phyloP scores from a whole-genome alignment of 352 stramenopile species.

The Elongisporangium anandrum region DNA sequence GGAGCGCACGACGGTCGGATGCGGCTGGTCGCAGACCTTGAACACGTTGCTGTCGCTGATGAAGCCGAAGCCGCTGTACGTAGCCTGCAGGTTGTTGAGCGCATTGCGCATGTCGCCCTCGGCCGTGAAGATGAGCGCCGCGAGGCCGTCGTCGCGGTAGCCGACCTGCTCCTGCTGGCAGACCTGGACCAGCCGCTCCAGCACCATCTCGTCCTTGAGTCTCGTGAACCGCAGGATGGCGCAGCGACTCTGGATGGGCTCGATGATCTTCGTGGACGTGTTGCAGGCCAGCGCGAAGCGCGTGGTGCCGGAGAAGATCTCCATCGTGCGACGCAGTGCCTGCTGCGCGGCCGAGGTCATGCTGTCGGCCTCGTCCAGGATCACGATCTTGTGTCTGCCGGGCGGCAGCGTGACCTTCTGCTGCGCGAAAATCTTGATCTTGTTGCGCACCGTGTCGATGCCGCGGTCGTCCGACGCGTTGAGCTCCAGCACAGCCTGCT shows the following conservation, averaged over 20 bases:
- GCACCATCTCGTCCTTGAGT: conserved; percentile 95
- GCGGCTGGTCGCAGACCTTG: conserved; percentile 95
- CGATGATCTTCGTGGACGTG: conserved; percentile 99
- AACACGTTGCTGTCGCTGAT: conserved; percentile 96
- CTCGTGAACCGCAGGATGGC: conserved; percentile 97
- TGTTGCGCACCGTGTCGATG: conserved; percentile 90
- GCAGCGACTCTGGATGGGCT: conserved; percentile 98
- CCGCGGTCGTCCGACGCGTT: conserved; percentile 97
- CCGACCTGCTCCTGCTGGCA: conserved; percentile 90
- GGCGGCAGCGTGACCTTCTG: conserved; percentile 95
- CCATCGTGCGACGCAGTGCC: conserved; percentile 97
- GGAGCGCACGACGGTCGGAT: conserved; percentile 83
- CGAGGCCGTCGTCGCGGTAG: conserved; percentile 90
- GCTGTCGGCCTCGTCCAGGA: conserved; percentile 98
- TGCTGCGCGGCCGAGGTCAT: conserved; percentile 98
- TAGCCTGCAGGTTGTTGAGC: conserved; percentile 99
- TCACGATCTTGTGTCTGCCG: conserved; percentile 97
- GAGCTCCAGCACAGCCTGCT: conserved; percentile 95
- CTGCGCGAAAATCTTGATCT: conserved; percentile 99
- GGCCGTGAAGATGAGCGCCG: conserved; percentile 98
- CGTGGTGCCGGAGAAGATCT: conserved; percentile 97
- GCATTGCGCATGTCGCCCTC: conserved; percentile 99
- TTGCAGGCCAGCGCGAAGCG: conserved; percentile 99
- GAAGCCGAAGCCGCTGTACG: conserved; percentile 91
- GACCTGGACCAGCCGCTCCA: conserved; percentile 92